Percentiles rank a stretch among this genome's conserved stretches.
These are phyloP conservation scores for Rhizopus sp. DNA, from an alignment of 371 early-diverging fungal species.

Conservation along the genomic window DNA sequence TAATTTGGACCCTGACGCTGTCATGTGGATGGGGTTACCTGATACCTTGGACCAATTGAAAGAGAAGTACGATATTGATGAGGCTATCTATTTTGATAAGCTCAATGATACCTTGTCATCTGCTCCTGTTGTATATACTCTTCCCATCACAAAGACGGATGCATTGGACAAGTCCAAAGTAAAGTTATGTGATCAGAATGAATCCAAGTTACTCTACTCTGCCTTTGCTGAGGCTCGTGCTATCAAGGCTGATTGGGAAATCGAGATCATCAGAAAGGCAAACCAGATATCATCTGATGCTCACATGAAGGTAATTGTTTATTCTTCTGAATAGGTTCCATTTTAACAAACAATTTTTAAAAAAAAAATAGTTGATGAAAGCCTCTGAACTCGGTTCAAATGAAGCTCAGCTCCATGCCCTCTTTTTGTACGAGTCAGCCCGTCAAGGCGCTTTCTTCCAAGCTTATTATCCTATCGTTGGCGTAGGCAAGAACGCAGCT, in stretches of 20 bases:
- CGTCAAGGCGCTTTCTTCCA: conserved; percentile 73
- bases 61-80: conserved; percentile 64
- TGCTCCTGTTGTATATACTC: conserved; percentile 40
- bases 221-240: conserved; percentile 79
- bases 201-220: conserved; percentile 41
- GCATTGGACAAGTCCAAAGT: conserved; percentile 1
- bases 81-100: conserved; percentile 53
- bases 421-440: conserved; percentile 76
- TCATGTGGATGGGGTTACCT: conserved; percentile 85
- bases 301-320: conserved; percentile 56
- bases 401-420: conserved; percentile 76
- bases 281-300: conserved; percentile 79
- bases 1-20: conserved; percentile 69
- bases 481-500: conserved; percentile 77
- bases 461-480: conserved; percentile 88
- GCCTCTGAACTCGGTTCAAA: conserved; percentile 57
- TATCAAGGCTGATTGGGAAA: conserved; percentile 77
- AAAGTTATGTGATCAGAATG: conserved; percentile 29
- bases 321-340: too few relatives aligned
- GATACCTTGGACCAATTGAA: conserved; percentile 52
- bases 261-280: conserved; percentile 74
- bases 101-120: conserved; percentile 25
- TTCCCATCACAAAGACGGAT: conserved; percentile 27
- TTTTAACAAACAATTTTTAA: too few relatives aligned
- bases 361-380: conserved; percentile 61